Evolutionary conservation across 139 green algal species (phyloP).

Genomic region (Chlorella sorokiniana): DNA sequence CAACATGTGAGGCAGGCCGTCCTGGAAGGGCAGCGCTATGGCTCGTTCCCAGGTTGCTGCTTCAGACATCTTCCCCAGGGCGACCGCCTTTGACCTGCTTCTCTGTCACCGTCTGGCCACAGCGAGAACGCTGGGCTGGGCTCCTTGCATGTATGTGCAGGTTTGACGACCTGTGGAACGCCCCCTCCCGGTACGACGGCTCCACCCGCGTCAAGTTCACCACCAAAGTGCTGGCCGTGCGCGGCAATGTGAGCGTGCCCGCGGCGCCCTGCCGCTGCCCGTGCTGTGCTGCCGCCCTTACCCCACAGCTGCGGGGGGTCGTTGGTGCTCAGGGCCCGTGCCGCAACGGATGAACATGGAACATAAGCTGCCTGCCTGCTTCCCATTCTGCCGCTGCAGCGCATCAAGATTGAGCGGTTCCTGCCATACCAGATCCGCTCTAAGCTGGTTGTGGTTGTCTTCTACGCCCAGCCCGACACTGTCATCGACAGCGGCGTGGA

Average conservation of each 20-base stretch:
- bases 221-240: not conserved
- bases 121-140: no score
- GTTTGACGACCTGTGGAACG: constrained; percentile 4
- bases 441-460: not conserved
- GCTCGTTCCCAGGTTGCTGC: not conserved
- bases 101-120: no score
- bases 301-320: not conserved
- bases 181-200: not conserved
- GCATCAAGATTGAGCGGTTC: not conserved
- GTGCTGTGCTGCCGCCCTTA: not conserved
- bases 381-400: not conserved
- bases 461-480: not conserved
- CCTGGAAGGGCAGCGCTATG: no score
- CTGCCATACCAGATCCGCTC: not conserved
- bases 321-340: not conserved
- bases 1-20: not conserved
- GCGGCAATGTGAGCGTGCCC: not conserved
- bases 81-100: no score
- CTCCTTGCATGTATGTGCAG: no score
- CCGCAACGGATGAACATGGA: no score
- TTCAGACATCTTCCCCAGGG: no score
- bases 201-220: not conserved
- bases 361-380: not conserved
- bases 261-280: not conserved
- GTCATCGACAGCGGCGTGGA: constrained; percentile 24